Evolutionary conservation across 2,329 filamentous ascomycete genomes (phyloP), one percentile per base, ranked within the genome.

Genomic region (Trichoderma hamatum): DNA sequence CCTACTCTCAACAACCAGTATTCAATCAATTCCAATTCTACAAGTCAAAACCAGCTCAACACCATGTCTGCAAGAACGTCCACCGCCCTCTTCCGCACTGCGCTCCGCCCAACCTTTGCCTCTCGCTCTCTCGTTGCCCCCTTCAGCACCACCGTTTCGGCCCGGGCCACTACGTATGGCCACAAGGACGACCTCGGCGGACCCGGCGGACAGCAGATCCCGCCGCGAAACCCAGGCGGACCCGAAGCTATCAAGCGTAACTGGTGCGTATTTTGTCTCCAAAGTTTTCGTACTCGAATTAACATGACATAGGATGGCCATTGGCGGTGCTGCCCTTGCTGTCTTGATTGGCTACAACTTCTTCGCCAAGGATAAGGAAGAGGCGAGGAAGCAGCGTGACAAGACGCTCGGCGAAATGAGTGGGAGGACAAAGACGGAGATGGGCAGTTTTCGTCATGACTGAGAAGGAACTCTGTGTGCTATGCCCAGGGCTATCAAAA

Each of bases 141-240:
- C 7, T 60, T 62, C 14, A 61, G 39, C 36, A 68, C 65, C 13
- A 28, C 59, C 43, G 52, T 21, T 10, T 10, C 58, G 30, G 21
- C 26, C 59, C 68, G 55, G 32, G 43, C 3, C 19, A 21, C 46
- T 43, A n/a, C 56, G 3, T 67, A 54, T 6, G 21, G 46, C 14
- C 28, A 59, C 65, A 72, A 73, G 26, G 74, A 76, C 19, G 70
- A 76, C 58, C 72, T 79, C 16, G 78, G 79, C 21, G 78, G 78
- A 2, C 78, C 78, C 1, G 76, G 74, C n/a, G 78, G 78, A 39
- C 78, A 80, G n/a, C 69, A 76, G 67, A 72, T 74, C 3, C 70
- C 72, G 1, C 76, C 78, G 1, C 65, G 36, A 72, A 70, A 13
- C 74, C 78, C 0, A 76, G 75, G 75, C 3, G 65, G 55, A 1